phyloP scores from a whole-genome alignment of 208 protist genomes.

The Trypanosoma rangeli region DNA sequence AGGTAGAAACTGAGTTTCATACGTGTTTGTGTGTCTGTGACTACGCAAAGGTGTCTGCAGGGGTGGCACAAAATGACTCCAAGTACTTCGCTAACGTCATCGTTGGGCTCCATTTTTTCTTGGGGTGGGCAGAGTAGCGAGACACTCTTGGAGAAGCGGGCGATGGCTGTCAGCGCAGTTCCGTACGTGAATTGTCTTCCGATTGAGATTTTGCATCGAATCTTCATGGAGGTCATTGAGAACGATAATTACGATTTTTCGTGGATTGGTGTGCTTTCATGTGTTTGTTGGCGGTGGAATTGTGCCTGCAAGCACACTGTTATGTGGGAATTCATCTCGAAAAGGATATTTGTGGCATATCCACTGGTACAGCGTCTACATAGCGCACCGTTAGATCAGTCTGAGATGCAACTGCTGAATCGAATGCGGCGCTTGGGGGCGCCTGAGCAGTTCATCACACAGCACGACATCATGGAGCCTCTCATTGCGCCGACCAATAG shows the following conservation, averaged over 20 bases:
- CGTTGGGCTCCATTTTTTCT: slow-evolving; percentile 6
- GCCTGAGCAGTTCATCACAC: slow-evolving; percentile 39
- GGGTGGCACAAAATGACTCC: slow-evolving; percentile 13
- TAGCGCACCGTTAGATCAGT: slow-evolving; percentile 41
- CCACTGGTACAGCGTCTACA: slow-evolving; percentile 60
- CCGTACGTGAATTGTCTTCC: slow-evolving; percentile 48
- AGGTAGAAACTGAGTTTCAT: too few species aligned
- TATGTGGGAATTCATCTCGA: slow-evolving; percentile 70
- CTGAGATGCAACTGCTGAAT: slow-evolving; percentile 45
- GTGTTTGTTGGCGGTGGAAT: slow-evolving; percentile 60
- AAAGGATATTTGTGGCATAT: slow-evolving; percentile 71
- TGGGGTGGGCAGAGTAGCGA: not conserved
- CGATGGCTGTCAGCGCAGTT: not conserved
- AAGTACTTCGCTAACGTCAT: slow-evolving; percentile 16
- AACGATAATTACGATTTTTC: slow-evolving; percentile 42
- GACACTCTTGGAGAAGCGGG: not conserved
- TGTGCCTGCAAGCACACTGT: slow-evolving; percentile 51
- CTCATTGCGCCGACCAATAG: slow-evolving; percentile 43
- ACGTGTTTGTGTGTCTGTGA: not conserved
- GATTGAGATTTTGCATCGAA: slow-evolving; percentile 55
- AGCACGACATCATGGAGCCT: slow-evolving; percentile 42
- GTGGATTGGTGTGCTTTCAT: slow-evolving; percentile 57
- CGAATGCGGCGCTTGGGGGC: slow-evolving; percentile 48
- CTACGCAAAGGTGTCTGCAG: not conserved
- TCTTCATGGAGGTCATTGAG: slow-evolving; percentile 71